Percentiles rank a stretch among this genome's conserved stretches.
Evolutionary conservation across 176 grass and related monocot species (phyloP).

Genomic region (Canna indica): DNA sequence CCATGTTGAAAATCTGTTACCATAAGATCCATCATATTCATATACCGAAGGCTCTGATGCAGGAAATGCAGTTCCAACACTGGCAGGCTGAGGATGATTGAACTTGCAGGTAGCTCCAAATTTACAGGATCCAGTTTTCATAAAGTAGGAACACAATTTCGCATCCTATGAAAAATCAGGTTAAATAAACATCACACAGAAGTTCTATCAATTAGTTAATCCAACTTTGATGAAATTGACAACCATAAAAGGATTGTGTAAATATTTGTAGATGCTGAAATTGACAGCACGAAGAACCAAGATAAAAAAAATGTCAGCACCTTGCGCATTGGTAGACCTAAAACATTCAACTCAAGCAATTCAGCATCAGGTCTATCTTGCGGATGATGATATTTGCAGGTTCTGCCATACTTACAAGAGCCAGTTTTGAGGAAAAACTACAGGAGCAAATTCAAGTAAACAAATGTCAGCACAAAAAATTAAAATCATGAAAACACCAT

Average conservation of each 20-base stretch:
- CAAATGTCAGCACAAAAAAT: not conserved
- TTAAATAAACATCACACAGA: not conserved
- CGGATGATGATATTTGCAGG: slow-evolving; percentile 38
- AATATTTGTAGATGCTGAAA: not conserved
- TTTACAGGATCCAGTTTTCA: slow-evolving; percentile 16
- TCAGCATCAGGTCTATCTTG: slow-evolving; percentile 20
- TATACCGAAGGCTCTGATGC: slow-evolving; percentile 12
- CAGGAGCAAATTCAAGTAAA: slow-evolving; percentile 2
- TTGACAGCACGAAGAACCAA: not conserved
- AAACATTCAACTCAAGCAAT: slow-evolving; percentile 27
- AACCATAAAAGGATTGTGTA: no score
- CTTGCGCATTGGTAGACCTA: slow-evolving; percentile 34
- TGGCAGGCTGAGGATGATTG: slow-evolving; percentile 30
- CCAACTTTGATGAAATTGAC: not conserved
- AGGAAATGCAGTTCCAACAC: slow-evolving; percentile 17
- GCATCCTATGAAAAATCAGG: not conserved
- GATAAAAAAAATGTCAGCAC: slow-evolving; percentile 17
- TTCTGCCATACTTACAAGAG: slow-evolving; percentile 28
- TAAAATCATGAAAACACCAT: not conserved
- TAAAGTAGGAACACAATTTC: slow-evolving; percentile 5
- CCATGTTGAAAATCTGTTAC: slow-evolving; percentile 22
- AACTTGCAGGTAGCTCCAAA: slow-evolving; percentile 34
- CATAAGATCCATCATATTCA: slow-evolving; percentile 23
- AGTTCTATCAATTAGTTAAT: not conserved
- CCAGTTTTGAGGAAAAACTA: slow-evolving; percentile 52